Conservation (phyloP, 148 eudicot species). For the Cornus suecica region DNA sequence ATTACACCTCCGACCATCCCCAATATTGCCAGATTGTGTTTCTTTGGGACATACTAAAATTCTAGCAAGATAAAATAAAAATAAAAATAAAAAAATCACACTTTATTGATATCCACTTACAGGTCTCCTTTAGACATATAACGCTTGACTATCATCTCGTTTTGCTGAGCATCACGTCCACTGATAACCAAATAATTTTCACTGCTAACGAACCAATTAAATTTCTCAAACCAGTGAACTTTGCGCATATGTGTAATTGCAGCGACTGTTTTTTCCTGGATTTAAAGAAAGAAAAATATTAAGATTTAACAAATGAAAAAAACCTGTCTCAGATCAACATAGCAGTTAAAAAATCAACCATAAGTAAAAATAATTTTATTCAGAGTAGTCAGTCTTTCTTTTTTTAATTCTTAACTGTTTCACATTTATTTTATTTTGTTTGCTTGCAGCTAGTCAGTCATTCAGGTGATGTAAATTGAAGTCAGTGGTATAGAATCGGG, state of each 20-base stretch:
- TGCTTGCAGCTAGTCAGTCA: neutral
- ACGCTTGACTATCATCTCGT: conserved; percentile 98
- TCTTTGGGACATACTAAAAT: neutral
- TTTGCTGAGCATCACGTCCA: conserved; percentile 99
- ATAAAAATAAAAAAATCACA: no score
- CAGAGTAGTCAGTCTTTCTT: neutral
- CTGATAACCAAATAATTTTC: conserved; percentile 93
- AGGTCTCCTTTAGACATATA: conserved; percentile 96
- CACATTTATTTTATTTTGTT: neutral
- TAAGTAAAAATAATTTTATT: neutral
- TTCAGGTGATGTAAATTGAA: neutral
- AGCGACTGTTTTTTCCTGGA: conserved; percentile 94
- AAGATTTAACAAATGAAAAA: neutral
- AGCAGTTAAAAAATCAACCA: neutral
- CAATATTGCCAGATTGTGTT: neutral
- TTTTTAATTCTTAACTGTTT: neutral
- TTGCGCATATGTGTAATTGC: conserved; percentile 95
- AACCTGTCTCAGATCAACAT: neutral
- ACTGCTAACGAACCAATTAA: conserved; percentile 97
- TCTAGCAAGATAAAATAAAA: neutral
- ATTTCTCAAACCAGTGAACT: conserved; percentile 99
- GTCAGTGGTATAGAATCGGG: neutral
- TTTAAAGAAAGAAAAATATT: conserved; percentile 14
- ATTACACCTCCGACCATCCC: neutral
- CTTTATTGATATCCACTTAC: conserved; percentile 46